Evolutionary conservation across 2,329 filamentous ascomycete species (phyloP).

Genomic region (Diaporthe ampelina): DNA sequence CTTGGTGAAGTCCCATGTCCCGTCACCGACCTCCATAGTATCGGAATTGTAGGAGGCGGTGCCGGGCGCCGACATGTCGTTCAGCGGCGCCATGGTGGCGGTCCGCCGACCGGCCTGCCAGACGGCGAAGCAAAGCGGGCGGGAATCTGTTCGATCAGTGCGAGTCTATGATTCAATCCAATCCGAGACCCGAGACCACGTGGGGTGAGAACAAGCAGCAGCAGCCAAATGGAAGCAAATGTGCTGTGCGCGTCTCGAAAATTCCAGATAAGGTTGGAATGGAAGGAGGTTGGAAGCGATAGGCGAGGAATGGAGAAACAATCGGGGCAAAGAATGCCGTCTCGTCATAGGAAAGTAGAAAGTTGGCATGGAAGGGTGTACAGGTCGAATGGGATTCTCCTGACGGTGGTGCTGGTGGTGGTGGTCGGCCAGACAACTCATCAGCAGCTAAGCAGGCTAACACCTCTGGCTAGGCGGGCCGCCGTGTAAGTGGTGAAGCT

Average conservation of each 20-base stretch:
- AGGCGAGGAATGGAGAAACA: conserved; percentile 15
- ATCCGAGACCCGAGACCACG: conserved; percentile 6
- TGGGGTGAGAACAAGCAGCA: neutral
- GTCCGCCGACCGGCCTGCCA: conserved; percentile 45
- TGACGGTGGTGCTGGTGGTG: neutral
- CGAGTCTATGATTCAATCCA: neutral
- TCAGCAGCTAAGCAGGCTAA: conserved; percentile 15
- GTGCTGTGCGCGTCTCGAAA: conserved; percentile 4
- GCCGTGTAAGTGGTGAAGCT: conserved; percentile 28
- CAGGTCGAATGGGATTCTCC: conserved; percentile 11
- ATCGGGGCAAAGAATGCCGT: neutral
- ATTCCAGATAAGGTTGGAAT: conserved; percentile 37
- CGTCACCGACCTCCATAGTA: conserved; percentile 84
- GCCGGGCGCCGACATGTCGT: conserved; percentile 76
- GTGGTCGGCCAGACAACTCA: conserved; percentile 35
- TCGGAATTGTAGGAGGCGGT: conserved; percentile 80
- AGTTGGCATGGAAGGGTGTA: conserved; percentile 20
- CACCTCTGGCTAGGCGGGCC: neutral
- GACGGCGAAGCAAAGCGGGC: conserved; percentile 24
- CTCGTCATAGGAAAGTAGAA: conserved; percentile 24
- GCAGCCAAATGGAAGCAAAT: neutral
- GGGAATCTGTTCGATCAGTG: neutral
- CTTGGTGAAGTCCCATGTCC: conserved; percentile 84
- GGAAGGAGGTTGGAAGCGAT: conserved; percentile 26
- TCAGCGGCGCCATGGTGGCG: conserved; percentile 72